Base-by-base conservation (phyloP, 2,329 filamentous ascomycete genomes). In the Parasarocladium wereldwijsianum region DNA sequence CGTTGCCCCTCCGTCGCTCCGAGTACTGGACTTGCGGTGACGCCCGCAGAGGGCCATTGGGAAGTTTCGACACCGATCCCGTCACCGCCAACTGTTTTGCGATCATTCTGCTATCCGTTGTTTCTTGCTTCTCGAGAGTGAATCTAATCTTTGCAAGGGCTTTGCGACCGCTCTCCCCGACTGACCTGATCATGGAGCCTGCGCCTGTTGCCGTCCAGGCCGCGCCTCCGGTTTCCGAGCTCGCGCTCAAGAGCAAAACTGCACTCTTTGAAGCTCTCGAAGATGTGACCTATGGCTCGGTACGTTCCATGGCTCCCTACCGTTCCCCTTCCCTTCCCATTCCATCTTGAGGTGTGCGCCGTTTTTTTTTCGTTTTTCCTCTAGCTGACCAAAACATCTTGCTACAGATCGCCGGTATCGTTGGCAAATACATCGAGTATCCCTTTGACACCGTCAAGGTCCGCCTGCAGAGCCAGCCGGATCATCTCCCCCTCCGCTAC, bases 401-500 rank as follows among this genome's bases (percentile, higher is more conserved):
- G n/a, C 7, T 24, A 16, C 39, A 85, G 80, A 54, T 70, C 35
- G 86, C 87, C 32, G 90, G 90, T 36, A 72, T 92, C 35, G 76
- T 83, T 20, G 87, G 87, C 38, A 98, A 96, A 61, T 83, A 87
- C 52, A 87, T 98, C 48, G 90, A 98, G 53, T 98, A 94, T 51
- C 90, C 90, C 15, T 98, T 98, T 57, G 90, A 98, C 57, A 98
- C 90, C 0, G 77, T 98, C 52, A 59, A 98, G 58, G 90, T 98
- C 36, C 81, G 90, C 23, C 70, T 98, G 8, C 90, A 98, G 52
- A 90, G 87, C n/a, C 87, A 96, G 52, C 82, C 85, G 19, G 79
- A 87, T 51, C 72, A 78, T 43, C 64, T 84, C 3, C 85, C 84
- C 11, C 69, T 86, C 13, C 76, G 70, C 36, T 96, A 94, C 54